phyloP scores from a whole-genome alignment of 441 rosid species.

The Erodium trifolium region DNA sequence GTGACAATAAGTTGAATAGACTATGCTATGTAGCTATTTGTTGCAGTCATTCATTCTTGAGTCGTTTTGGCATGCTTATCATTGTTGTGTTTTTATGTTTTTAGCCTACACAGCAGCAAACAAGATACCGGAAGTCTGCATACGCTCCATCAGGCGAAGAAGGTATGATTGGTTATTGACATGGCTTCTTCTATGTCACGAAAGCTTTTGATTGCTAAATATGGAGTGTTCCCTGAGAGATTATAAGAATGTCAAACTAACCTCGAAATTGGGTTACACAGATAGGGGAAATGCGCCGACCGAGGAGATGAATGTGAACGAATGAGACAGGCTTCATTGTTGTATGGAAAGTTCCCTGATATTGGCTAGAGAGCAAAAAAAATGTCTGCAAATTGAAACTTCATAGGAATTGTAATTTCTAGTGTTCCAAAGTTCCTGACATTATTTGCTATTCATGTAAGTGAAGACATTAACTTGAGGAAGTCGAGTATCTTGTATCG shows the following conservation, averaged over 20 bases:
- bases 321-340: conserved; percentile 20
- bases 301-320: conserved; percentile 20
- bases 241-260: neutral
- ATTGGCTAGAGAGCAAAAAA: neutral
- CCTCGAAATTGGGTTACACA: conserved; percentile 16
- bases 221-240: too few species aligned
- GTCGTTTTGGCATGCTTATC: neutral
- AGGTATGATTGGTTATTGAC: conserved; percentile 30
- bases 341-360: conserved; percentile 2
- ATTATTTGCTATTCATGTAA: neutral
- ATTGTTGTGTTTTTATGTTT: conserved; percentile 8
- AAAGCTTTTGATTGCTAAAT: neutral
- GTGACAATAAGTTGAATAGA: too few species aligned
- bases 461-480: too few species aligned
- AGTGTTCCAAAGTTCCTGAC: too few species aligned
- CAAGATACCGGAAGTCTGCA: conserved; percentile 84
- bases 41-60: neutral
- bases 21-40: neutral
- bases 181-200: neutral
- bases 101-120: conserved; percentile 94
- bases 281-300: conserved; percentile 44
- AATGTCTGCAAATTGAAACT: neutral
- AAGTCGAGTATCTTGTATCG: too few species aligned
- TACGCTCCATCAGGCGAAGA: conserved; percentile 66
- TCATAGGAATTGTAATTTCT: neutral